Conservation (phyloP, 805 yeast genomes). For the Nakazawaea anatomiae region DNA sequence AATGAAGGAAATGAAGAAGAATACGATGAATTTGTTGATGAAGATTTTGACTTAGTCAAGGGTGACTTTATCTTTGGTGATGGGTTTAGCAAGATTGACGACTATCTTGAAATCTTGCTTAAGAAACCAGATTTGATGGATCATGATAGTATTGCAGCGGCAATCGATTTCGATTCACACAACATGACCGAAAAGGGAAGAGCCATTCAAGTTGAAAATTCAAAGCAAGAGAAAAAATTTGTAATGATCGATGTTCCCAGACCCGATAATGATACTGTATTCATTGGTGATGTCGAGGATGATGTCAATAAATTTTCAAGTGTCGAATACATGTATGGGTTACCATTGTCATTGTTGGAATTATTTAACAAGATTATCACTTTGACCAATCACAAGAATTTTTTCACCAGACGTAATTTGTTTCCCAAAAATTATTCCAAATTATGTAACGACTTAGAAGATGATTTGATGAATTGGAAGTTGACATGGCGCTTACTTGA, state of each 20-base stretch:
- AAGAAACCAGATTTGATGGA: slow-evolving; percentile 3
- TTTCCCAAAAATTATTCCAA: slow-evolving; percentile 51
- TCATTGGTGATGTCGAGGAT: slow-evolving; percentile 8
- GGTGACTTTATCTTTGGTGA: slow-evolving; percentile 20
- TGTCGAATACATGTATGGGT: slow-evolving; percentile 39
- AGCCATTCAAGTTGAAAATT: too few species aligned
- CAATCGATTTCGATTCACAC: background rate
- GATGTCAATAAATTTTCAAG: slow-evolving; percentile 13
- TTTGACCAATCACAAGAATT: slow-evolving; percentile 46
- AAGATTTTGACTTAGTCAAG: slow-evolving; percentile 21
- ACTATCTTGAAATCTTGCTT: slow-evolving; percentile 6
- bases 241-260: slow-evolving; percentile 13
- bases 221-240: background rate
- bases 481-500: slow-evolving; percentile 36
- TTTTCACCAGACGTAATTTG: slow-evolving; percentile 33
- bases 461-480: slow-evolving; percentile 40
- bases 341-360: slow-evolving; percentile 40
- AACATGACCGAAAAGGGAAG: too few species aligned
- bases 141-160: background rate
- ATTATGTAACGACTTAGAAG: slow-evolving; percentile 50
- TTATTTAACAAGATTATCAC: slow-evolving; percentile 39
- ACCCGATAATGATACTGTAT: slow-evolving; percentile 14
- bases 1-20: slow-evolving; percentile 23
- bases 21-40: slow-evolving; percentile 35
- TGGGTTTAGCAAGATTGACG: slow-evolving; percentile 13